Conservation (phyloP, 176 grass and related monocot species). For the Triticum urartu region DNA sequence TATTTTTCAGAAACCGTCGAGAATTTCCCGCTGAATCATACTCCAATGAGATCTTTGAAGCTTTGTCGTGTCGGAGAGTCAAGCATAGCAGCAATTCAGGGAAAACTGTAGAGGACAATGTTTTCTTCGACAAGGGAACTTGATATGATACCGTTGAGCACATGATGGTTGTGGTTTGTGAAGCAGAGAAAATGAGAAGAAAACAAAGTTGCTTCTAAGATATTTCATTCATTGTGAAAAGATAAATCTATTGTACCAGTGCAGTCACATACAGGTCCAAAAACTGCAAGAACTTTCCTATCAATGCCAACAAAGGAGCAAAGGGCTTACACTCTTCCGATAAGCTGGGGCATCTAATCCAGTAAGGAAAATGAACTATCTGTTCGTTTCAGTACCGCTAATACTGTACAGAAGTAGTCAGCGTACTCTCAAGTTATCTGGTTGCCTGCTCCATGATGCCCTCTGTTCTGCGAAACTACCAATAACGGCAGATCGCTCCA, state of each 20-base stretch:
- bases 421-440: background rate
- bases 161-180: background rate
- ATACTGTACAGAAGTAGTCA: background rate
- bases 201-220: background rate
- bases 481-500: slow-evolving; percentile 53
- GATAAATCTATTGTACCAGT: background rate
- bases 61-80: background rate
- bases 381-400: background rate
- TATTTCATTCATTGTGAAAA: background rate
- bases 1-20: background rate
- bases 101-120: background rate
- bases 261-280: slow-evolving; percentile 14
- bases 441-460: slow-evolving; percentile 48
- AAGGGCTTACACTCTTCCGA: background rate
- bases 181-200: background rate
- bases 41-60: background rate
- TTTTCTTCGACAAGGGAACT: background rate
- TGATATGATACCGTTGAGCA: background rate
- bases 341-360: slow-evolving; percentile 21
- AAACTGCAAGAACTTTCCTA: background rate
- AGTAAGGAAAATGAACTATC: background rate
- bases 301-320: background rate
- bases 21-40: slow-evolving; percentile 6
- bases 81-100: background rate
- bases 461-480: slow-evolving; percentile 73